phyloP scores from a whole-genome alignment of 106 monocot genomes.

The Platanthera zijinensis region DNA sequence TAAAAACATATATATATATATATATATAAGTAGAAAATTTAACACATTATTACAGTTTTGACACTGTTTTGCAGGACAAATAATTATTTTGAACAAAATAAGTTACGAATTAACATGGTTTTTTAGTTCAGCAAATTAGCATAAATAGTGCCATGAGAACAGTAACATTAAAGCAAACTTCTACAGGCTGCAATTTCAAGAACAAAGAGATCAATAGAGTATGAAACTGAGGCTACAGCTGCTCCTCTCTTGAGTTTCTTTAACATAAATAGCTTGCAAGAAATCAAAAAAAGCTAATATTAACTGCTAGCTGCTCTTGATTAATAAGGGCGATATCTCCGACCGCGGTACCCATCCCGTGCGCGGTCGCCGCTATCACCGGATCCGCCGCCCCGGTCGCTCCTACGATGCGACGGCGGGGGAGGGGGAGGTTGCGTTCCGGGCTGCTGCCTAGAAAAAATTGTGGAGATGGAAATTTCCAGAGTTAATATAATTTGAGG shows the following conservation, averaged over 20 bases:
- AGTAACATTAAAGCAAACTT: no score
- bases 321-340: constrained; percentile 77
- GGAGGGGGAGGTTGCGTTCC: constrained; percentile 38
- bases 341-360: constrained; percentile 38
- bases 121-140: no score
- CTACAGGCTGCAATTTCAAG: no score
- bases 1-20: no score
- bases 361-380: constrained; percentile 36
- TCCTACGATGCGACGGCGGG: constrained; percentile 34
- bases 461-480: neutral
- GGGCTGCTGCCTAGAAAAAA: constrained; percentile 69
- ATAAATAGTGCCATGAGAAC: no score
- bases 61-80: no score
- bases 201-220: no score
- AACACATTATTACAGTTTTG: no score
- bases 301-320: neutral
- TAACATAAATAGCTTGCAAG: neutral
- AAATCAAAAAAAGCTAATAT: neutral
- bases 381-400: constrained; percentile 41
- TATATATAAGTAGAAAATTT: no score
- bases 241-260: neutral
- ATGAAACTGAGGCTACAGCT: neutral
- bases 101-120: no score
- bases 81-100: no score
- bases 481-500: no score